These are phyloP conservation scores for Penicillium maclennaniae DNA, from an alignment of 495 filamentous ascomycete genomes.

Conservation along the genomic window DNA sequence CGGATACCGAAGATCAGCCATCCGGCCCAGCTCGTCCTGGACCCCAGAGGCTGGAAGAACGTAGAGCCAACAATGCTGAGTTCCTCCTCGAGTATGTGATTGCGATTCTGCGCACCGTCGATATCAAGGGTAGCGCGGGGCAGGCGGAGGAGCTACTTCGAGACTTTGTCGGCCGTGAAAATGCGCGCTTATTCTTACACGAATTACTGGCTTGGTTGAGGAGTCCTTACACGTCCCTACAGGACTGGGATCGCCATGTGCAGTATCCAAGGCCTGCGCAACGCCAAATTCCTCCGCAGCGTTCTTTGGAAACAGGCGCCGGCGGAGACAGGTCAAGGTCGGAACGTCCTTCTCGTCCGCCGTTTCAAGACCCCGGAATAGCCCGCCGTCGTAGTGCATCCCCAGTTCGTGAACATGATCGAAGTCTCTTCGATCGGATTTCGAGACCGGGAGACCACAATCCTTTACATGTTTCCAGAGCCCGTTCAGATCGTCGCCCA, in stretches of 20 bases:
- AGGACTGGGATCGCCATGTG: constrained; percentile 78
- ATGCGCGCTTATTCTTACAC: constrained; percentile 78
- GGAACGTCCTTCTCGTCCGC: neutral
- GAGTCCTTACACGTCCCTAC: constrained; percentile 65
- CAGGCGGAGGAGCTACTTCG: constrained; percentile 85
- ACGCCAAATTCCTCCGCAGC: too few relatives aligned
- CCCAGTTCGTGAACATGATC: constrained; percentile 18
- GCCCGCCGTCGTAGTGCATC: constrained; percentile 19
- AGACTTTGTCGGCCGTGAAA: constrained; percentile 77
- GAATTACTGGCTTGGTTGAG: constrained; percentile 77
- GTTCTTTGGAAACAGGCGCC: neutral
- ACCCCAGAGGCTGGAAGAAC: constrained; percentile 35
- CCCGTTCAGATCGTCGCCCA: constrained; percentile 18
- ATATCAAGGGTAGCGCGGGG: constrained; percentile 79
- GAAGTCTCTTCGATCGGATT: constrained; percentile 24
- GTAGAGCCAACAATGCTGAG: constrained; percentile 72
- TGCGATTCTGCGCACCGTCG: constrained; percentile 83
- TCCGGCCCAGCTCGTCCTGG: constrained; percentile 29
- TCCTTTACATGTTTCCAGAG: neutral
- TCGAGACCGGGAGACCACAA: constrained; percentile 15
- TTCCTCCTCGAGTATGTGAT: constrained; percentile 88
- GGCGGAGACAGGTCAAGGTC: neutral
- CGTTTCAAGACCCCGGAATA: neutral
- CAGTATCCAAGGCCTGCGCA: constrained; percentile 52
- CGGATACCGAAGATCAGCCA: constrained; percentile 23